Evolutionary conservation across 2,329 filamentous ascomycete species (phyloP), one percentile per base, ranked within the genome.

Genomic region (Knufia petricola): DNA sequence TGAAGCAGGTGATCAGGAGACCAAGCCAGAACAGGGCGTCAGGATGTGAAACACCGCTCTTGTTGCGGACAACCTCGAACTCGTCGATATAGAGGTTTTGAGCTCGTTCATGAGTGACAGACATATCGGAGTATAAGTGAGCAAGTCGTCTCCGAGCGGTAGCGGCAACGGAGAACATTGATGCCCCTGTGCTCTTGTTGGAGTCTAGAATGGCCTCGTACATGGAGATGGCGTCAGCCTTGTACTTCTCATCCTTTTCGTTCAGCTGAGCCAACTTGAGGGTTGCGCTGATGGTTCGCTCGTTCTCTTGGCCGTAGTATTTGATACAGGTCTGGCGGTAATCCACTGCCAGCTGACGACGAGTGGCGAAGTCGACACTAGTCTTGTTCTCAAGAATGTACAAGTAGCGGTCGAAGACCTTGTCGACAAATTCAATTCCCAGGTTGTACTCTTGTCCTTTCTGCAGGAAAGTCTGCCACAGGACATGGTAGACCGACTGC

Each of bases 81-180:
- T 68, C 64, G 54, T 75, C 70, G 1, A 66, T 60, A 43, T 67
- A 67, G 15, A 71, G 52, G 1, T 32, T 64, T 65, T 2, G 61
- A 63, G 0, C 63, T 61, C 0, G 62, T 62, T 34, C 63, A 63
- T 10, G 66, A 65, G 4, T 65, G 66, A 9, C 66, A 67, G 31
- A 70, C 56, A 47, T n/a, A n/a, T 26, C 8, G 7, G 20, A 26
- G 21, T 75, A 75, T n/a, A 76, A 56, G 57, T 67, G 70, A 1
- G 73, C 72, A 21, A 76, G 62, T 7, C 71, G 68, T 54, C 69
- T 73, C 60, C 73, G 75, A 54, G 75, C 67, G 0, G 65, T 72
- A 15, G 66, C 64, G 12, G 72, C 21, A 42, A 42, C 23, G 56
- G 1, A 67, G 66, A 0, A 63, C 65, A 49, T 68, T 44, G 61